phyloP scores from a whole-genome alignment of 345 rosid genomes.

The Acer yangbiense region DNA sequence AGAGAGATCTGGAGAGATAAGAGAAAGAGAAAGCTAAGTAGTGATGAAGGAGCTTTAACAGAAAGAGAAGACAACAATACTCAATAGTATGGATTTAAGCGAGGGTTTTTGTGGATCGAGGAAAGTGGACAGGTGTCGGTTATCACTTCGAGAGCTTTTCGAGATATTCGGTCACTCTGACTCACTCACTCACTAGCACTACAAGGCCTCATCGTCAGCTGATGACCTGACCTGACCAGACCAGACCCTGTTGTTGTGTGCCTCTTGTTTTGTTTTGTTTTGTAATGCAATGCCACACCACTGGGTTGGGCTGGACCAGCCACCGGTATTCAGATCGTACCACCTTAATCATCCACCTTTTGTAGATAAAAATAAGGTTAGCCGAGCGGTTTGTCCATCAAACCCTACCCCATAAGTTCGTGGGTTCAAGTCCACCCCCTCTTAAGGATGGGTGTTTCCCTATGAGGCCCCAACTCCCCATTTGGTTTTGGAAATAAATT shows the following conservation, averaged over 20 bases:
- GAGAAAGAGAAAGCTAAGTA: constrained; percentile 28
- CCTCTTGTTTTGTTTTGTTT: neutral
- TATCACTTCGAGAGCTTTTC: constrained; percentile 1
- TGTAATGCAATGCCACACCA: too few relatives aligned
- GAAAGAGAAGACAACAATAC: constrained; percentile 8
- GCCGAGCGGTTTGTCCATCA: too few relatives aligned
- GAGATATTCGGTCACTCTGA: neutral
- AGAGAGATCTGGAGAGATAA: neutral
- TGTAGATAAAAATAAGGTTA: too few relatives aligned
- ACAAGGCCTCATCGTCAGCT: neutral
- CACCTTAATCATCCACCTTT: too few relatives aligned
- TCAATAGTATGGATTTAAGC: constrained; percentile 26
- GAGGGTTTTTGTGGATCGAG: constrained; percentile 32
- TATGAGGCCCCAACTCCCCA: too few relatives aligned
- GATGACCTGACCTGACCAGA: neutral
- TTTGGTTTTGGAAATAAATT: too few relatives aligned
- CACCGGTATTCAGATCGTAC: too few relatives aligned
- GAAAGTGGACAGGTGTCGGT: constrained; percentile 36
- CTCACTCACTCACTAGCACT: neutral
- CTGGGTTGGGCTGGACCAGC: too few relatives aligned
- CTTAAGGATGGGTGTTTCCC: too few relatives aligned
- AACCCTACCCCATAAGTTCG: too few relatives aligned
- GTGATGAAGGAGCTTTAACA: constrained; percentile 23
- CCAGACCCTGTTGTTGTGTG: too few relatives aligned
- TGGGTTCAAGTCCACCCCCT: too few relatives aligned